phyloP scores from a whole-genome alignment of 1,284 basidiomycete genomes.

The Leucoagaricus sp. region DNA sequence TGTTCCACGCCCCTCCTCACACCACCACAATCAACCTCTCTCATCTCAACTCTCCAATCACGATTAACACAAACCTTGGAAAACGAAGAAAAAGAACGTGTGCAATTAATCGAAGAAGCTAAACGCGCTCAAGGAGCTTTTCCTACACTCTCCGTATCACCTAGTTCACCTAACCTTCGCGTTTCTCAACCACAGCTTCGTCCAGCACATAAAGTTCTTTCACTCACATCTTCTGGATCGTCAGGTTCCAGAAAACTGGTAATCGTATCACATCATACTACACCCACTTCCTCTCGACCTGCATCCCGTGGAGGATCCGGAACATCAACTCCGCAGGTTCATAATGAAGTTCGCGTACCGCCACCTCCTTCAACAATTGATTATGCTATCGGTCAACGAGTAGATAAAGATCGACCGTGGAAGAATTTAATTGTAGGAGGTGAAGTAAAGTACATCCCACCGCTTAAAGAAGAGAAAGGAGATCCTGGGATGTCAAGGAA shows the following conservation, averaged over 20 bases:
- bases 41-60: conserved; percentile 26
- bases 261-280: conserved; percentile 48
- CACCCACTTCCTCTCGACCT: conserved; percentile 37
- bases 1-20: conserved; percentile 46
- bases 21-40: conserved; percentile 44
- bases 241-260: conserved; percentile 24
- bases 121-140: conserved; percentile 59
- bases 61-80: background rate
- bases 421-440: background rate
- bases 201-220: conserved; percentile 56
- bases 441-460: conserved; percentile 3
- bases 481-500: background rate
- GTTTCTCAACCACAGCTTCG: conserved; percentile 7
- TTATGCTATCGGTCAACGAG: background rate
- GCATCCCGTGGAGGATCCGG: no score
- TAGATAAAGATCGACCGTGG: conserved; percentile 3
- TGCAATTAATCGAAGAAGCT: conserved; percentile 44
- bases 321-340: conserved; percentile 17
- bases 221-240: conserved; percentile 42
- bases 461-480: background rate
- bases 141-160: conserved; percentile 55
- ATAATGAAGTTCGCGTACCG: conserved; percentile 2
- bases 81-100: background rate
- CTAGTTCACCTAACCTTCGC: no score
- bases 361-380: background rate